Conservation (phyloP, 2,329 filamentous ascomycete genomes). For the Aspergillus fijiensis region DNA sequence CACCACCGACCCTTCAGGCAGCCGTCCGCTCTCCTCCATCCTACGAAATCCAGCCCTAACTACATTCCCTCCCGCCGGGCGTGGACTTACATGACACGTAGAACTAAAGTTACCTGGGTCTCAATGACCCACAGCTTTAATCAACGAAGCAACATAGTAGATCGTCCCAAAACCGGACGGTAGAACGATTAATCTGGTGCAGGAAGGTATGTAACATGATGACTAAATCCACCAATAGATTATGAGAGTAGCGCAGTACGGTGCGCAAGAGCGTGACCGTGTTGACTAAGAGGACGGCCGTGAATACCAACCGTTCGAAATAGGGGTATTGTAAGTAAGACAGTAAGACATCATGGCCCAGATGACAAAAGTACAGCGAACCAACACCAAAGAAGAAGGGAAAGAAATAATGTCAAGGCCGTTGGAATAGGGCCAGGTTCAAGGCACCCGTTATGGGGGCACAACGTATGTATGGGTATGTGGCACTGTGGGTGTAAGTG, state of each 20-base stretch:
- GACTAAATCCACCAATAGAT: conserved; percentile 6
- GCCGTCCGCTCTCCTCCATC: neutral
- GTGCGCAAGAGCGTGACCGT: neutral
- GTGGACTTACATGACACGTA: neutral
- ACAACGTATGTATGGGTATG: conserved; percentile 10
- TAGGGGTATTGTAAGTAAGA: conserved; percentile 17
- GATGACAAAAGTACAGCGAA: conserved; percentile 9
- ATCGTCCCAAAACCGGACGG: neutral
- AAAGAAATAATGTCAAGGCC: conserved; percentile 2
- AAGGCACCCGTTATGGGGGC: neutral
- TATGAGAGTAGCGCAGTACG: neutral
- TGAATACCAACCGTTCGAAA: conserved; percentile 15
- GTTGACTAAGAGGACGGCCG: neutral
- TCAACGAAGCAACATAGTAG: neutral
- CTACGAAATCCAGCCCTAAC: neutral
- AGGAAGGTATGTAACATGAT: conserved; percentile 6
- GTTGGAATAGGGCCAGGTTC: neutral
- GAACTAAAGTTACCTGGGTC: neutral
- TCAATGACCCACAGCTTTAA: neutral
- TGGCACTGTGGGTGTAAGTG: neutral
- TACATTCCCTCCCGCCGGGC: neutral
- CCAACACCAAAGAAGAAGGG: conserved; percentile 2
- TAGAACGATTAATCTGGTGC: neutral
- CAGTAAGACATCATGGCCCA: conserved; percentile 6
- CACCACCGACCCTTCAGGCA: neutral